Percentiles rank a stretch among this genome's conserved stretches.
These are phyloP conservation scores for Solanum hybrid DNA, from an alignment of 305 asterid species.

Conservation along the genomic window DNA sequence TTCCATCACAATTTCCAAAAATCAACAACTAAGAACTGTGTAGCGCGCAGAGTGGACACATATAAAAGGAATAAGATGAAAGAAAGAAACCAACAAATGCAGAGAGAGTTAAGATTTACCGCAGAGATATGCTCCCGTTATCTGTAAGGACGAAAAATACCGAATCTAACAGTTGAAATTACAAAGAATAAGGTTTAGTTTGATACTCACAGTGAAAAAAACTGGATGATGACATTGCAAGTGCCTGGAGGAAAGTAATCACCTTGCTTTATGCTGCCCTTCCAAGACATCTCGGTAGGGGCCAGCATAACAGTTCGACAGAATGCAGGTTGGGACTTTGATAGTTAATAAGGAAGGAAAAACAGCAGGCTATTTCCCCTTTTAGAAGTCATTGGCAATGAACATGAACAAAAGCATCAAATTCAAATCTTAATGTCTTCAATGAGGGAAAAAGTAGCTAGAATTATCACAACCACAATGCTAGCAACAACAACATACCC, in stretches of 20 bases:
- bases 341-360: not conserved
- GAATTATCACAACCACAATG: not conserved
- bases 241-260: not conserved
- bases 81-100: not conserved
- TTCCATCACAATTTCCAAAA: not conserved
- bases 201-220: not conserved
- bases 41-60: not conserved
- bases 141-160: not conserved
- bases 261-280: not conserved
- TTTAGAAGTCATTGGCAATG: not conserved
- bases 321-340: not conserved
- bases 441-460: not conserved
- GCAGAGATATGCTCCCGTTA: not conserved
- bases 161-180: not conserved
- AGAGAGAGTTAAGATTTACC: not conserved
- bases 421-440: conserved; percentile 19
- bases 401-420: conserved; percentile 4
- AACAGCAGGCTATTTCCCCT: not conserved
- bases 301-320: not conserved
- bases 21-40: not conserved
- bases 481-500: not conserved
- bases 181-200: not conserved
- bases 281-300: not conserved
- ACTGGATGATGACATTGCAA: not conserved
- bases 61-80: not conserved